These are phyloP conservation scores for Acacia crassicarpa DNA, from an alignment of 306 rosid genomes.

Conservation along the genomic window DNA sequence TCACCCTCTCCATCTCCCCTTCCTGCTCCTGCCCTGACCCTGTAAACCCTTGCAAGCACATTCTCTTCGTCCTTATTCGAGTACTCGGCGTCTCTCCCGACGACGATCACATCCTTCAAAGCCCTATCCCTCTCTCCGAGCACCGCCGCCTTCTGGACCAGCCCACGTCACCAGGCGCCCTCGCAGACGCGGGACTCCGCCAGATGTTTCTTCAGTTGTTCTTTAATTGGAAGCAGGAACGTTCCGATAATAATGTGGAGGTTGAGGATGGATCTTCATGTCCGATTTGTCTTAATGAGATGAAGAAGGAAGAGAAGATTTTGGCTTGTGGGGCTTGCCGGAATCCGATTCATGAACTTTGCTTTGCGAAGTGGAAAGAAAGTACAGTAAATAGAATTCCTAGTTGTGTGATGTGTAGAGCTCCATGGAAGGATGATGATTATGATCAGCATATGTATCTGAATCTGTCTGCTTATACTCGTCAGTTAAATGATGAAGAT, in stretches of 20 bases:
- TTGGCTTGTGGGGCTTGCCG: neutral
- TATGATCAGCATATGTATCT: neutral
- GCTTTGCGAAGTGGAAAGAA: neutral
- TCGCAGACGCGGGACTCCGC: neutral
- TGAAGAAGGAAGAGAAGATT: neutral
- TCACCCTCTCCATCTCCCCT: neutral
- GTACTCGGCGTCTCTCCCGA: neutral
- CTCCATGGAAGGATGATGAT: neutral
- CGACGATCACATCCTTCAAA: neutral
- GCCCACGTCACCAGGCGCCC: neutral
- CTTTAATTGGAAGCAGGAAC: neutral
- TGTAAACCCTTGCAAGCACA: slow-evolving; percentile 1
- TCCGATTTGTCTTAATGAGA: neutral
- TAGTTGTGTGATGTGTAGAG: neutral
- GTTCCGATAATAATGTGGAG: neutral
- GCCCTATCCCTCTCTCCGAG: neutral
- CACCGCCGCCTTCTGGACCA: neutral
- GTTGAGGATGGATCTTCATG: neutral
- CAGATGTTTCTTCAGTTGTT: neutral
- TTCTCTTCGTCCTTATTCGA: slow-evolving; percentile 1
- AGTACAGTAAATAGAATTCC: neutral
- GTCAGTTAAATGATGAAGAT: neutral
- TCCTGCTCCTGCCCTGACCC: slow-evolving; percentile 6
- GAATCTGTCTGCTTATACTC: neutral
- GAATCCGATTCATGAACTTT: neutral